A percentile compares a stretch with the other conserved stretches of the same genome.
Evolutionary conservation across 768 basidiomycete species (phyloP).

Genomic region (Melanogaster broomeanus): DNA sequence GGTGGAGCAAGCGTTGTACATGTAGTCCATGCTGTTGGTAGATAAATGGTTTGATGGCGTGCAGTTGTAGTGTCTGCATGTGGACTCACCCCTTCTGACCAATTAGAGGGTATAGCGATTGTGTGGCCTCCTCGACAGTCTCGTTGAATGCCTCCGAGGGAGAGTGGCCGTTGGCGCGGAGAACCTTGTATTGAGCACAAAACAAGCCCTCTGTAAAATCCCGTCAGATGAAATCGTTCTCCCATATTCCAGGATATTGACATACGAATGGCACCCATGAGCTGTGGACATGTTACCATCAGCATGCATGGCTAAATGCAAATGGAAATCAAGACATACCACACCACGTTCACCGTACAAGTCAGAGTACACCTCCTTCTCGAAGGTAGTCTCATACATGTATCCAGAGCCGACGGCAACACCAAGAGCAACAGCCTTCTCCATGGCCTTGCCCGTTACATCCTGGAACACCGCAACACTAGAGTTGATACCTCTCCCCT

Average conservation of each 20-base stretch:
- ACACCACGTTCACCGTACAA: conserved; percentile 99
- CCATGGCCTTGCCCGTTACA: conserved; percentile 95
- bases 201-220: conserved; percentile 83
- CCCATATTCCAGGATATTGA: conserved; percentile 12
- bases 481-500: conserved; percentile 98
- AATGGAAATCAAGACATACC: conserved; percentile 50
- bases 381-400: conserved; percentile 97
- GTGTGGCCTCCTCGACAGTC: conserved; percentile 99
- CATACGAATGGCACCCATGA: conserved; percentile 96
- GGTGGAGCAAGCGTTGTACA: conserved; percentile 99
- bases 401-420: conserved; percentile 96
- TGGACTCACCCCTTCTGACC: conserved; percentile 82
- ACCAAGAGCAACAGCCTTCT: conserved; percentile 94
- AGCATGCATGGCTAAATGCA: conserved; percentile 4
- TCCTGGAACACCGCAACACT: conserved; percentile 96
- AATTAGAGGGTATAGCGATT: conserved; percentile 96
- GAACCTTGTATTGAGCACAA: conserved; percentile 97
- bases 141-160: conserved; percentile 99
- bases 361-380: conserved; percentile 99
- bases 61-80: not conserved
- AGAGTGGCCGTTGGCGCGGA: conserved; percentile 93
- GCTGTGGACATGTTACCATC: conserved; percentile 40
- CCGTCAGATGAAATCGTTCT: not conserved
- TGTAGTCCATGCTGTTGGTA: conserved; percentile 88
- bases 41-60: not conserved